Percentiles rank a stretch among this genome's conserved stretches.
phyloP scores from a whole-genome alignment of 2,329 filamentous ascomycete genomes.

The Colletotrichum agaves region DNA sequence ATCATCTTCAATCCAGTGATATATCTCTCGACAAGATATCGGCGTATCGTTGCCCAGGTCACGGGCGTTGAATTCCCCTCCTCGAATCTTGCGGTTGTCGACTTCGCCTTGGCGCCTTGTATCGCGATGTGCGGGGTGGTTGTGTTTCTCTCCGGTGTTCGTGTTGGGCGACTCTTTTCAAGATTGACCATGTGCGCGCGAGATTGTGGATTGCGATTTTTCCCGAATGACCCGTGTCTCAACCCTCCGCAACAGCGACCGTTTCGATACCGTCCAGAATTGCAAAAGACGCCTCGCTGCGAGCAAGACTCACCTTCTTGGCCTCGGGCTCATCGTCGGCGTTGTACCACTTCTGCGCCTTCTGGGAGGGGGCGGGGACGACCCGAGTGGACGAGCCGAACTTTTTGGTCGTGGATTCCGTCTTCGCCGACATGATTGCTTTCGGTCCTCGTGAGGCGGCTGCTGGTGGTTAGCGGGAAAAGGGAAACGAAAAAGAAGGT shows the following conservation, averaged over 20 bases:
- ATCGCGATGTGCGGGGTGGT: background rate
- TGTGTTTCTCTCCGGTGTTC: background rate
- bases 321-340: conserved; percentile 88
- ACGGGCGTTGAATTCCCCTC: conserved; percentile 16
- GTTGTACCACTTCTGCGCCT: conserved; percentile 99
- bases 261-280: background rate
- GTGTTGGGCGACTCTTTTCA: background rate
- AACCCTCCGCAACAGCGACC: conserved; percentile 1
- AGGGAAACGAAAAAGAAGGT: conserved; percentile 39
- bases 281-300: conserved; percentile 38
- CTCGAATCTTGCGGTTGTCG: conserved; percentile 1
- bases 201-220: conserved; percentile 7
- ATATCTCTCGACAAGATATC: background rate
- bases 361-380: conserved; percentile 86
- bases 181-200: conserved; percentile 13
- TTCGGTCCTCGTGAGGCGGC: conserved; percentile 38
- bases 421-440: conserved; percentile 77
- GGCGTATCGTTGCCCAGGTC: conserved; percentile 12
- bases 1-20: background rate
- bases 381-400: conserved; percentile 97
- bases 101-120: background rate
- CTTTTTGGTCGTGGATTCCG: conserved; percentile 83
- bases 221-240: conserved; percentile 12
- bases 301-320: conserved; percentile 85
- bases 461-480: conserved; percentile 37